phyloP scores from a whole-genome alignment of 176 grass and related monocot genomes.

The Pontederia crassipes region DNA sequence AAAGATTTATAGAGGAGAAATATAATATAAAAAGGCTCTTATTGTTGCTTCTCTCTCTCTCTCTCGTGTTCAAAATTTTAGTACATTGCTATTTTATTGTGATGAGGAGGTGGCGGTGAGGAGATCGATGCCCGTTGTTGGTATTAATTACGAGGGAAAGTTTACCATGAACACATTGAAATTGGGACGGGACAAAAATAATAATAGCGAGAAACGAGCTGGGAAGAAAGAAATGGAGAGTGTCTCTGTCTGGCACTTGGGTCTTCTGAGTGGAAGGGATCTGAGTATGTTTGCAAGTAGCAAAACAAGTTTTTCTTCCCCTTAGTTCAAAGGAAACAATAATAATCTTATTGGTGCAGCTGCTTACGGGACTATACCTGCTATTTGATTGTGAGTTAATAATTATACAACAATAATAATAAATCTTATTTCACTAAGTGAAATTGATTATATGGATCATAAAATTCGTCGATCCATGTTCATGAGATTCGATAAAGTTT shows the following conservation, averaged over 20 bases:
- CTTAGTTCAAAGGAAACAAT: background rate
- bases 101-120: too few relatives aligned
- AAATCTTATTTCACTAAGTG: too few relatives aligned
- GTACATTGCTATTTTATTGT: background rate
- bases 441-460: too few relatives aligned
- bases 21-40: background rate
- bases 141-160: too few relatives aligned
- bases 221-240: background rate
- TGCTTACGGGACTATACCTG: background rate
- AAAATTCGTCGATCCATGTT: too few relatives aligned
- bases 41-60: slow-evolving; percentile 5
- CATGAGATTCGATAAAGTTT: too few relatives aligned
- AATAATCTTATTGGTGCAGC: background rate
- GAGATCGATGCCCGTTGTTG: too few relatives aligned
- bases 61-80: background rate
- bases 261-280: slow-evolving; percentile 22
- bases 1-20: slow-evolving; percentile 5
- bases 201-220: background rate
- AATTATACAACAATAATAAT: too few relatives aligned
- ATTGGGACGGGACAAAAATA: background rate
- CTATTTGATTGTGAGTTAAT: background rate
- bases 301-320: background rate
- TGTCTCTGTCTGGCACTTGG: slow-evolving; percentile 44
- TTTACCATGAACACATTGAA: background rate
- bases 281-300: slow-evolving; percentile 2